Evolutionary conservation across 495 filamentous ascomycete genomes (phyloP), one percentile per base, ranked within the genome.

Genomic region (Hyaloscypha hepaticicola): DNA sequence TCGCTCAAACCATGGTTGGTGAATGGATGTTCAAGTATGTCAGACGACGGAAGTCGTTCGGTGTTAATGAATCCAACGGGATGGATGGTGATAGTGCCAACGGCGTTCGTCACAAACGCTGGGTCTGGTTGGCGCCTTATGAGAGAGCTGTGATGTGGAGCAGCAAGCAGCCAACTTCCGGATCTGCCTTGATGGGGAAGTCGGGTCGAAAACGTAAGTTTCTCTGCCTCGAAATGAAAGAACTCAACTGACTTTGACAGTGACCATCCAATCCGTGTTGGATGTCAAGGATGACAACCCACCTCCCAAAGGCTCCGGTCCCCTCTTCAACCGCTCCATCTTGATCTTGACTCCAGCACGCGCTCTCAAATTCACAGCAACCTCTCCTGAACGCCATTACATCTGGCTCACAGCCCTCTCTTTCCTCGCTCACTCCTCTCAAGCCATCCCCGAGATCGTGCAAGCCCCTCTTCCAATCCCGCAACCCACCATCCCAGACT

Each of bases 21-120:
- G 95, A 98, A 72, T 99, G 95, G 95, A 98, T 99, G 95, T 98
- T 89, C 84, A 99, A 99, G 72, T 98, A 98, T 72, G 90, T 98
- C 48, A 85, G 95, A 48, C 86, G 92, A 73, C 85, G 95, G 66
- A 97, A 91, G 75, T 95, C 95, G 1, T 98, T 99, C 76, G 90
- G 90, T 38, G 87, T 96, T 50, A 77, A 85, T 5, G 93, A 98
- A 60, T 78, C 80, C 33, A 77, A 77, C 61, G 77, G 75, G 31
- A 76, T 78, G 55, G 82, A 81, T 58, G 81, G 83, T 58, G 85
- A 85, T 61, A 85, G 75, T 65, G 87, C 86, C 67, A 70, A 70
- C 57, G 82, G 80, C 72, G 87, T 88, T 58, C 75, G 96, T 45
- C 95, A 99, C 69, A 97, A 95, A 77, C 84, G 95, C 77, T 99